These are phyloP conservation scores for Mycena galericulata DNA, from an alignment of 768 basidiomycete genomes.

Conservation along the genomic window DNA sequence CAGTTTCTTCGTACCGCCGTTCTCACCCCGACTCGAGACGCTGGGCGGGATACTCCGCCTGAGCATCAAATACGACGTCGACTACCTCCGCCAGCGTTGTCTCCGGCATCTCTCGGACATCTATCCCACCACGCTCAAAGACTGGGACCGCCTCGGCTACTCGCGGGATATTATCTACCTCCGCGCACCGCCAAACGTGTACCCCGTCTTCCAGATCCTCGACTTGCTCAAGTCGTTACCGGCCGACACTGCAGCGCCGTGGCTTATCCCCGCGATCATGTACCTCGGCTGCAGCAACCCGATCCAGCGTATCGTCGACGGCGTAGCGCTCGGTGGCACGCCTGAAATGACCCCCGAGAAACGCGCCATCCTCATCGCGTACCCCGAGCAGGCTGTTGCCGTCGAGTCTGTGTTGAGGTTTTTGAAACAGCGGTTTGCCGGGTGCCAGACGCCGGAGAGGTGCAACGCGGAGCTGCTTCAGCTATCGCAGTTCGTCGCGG, in stretches of 20 bases:
- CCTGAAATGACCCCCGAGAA: constrained; percentile 14
- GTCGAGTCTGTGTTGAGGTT: constrained; percentile 17
- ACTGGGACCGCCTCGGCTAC: constrained; percentile 25
- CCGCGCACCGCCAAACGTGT: constrained; percentile 20
- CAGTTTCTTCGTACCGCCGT: constrained; percentile 29
- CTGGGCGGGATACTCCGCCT: constrained; percentile 26
- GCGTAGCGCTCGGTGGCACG: constrained; percentile 9
- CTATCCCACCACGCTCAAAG: constrained; percentile 26
- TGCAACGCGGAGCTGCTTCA: constrained; percentile 26
- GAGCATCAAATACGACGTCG: constrained; percentile 31
- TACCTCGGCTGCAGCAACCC: constrained; percentile 29
- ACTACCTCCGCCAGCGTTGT: constrained; percentile 19
- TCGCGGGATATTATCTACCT: constrained; percentile 23
- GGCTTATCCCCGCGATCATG: constrained; percentile 28
- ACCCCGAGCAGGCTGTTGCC: constrained; percentile 14
- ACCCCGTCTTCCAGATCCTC: constrained; percentile 25
- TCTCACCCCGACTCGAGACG: constrained; percentile 9
- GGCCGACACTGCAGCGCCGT: constrained; percentile 21
- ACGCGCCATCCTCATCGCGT: constrained; percentile 24
- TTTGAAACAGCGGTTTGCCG: constrained; percentile 16
- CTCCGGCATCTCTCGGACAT: constrained; percentile 26
- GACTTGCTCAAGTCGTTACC: constrained; percentile 16
- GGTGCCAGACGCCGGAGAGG: constrained; percentile 6
- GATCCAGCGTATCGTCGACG: constrained; percentile 28
- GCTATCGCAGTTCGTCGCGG: constrained; percentile 23